Percentiles rank a stretch among this genome's conserved stretches.
These are phyloP conservation scores for Quercus parvula DNA, from an alignment of 306 rosid genomes.

Conservation along the genomic window DNA sequence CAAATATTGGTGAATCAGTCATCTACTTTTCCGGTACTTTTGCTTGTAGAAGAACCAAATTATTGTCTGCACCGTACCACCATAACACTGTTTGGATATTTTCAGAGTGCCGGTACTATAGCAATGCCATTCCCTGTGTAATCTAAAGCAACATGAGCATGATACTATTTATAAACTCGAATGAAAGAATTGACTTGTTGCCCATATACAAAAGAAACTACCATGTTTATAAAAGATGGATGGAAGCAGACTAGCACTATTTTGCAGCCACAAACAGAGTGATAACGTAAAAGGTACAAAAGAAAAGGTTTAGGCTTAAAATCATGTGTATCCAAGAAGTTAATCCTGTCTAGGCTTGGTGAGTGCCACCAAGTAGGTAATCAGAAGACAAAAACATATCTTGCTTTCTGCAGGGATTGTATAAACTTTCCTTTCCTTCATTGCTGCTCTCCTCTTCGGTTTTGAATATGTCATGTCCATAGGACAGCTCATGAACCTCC, in stretches of 20 bases:
- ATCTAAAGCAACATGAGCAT: background rate
- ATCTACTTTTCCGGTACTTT: too few species aligned
- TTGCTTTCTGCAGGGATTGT: background rate
- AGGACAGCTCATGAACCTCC: constrained; percentile 51
- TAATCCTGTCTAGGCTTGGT: background rate
- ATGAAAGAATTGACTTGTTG: background rate
- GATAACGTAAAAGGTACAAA: background rate
- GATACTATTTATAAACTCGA: background rate
- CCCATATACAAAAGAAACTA: background rate
- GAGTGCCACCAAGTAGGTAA: background rate
- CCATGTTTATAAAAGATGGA: background rate
- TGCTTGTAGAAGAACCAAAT: too few species aligned
- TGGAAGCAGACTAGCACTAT: too few species aligned
- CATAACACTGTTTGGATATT: too few species aligned
- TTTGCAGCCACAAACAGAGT: background rate
- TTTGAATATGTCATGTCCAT: background rate
- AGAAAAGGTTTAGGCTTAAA: background rate
- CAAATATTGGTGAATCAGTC: too few species aligned
- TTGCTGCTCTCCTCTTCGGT: background rate
- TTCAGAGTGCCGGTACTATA: background rate
- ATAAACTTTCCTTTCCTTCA: background rate
- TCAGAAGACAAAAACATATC: background rate
- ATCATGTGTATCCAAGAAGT: background rate
- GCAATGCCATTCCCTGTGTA: background rate
- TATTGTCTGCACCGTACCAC: too few species aligned